Evolutionary conservation across 495 filamentous ascomycete species (phyloP).

Genomic region (Immersiella caudata): DNA sequence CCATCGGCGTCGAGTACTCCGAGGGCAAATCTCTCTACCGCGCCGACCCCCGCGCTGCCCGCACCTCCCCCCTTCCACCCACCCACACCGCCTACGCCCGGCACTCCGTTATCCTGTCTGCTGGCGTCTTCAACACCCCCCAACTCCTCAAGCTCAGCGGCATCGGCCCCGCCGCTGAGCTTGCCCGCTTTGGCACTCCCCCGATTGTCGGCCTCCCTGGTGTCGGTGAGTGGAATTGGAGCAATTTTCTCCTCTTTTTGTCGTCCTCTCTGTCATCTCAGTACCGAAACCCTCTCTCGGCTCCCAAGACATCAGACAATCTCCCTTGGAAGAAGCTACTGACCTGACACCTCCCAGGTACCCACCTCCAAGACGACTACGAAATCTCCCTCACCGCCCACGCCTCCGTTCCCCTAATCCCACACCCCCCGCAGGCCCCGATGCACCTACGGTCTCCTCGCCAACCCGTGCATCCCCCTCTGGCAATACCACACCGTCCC

Average conservation of each 20-base stretch:
- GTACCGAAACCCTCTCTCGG: no score
- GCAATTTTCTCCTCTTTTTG: no score
- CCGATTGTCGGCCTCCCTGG: slow-evolving; percentile 51
- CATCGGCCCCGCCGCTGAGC: slow-evolving; percentile 54
- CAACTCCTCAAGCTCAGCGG: slow-evolving; percentile 59
- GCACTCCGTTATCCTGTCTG: slow-evolving; percentile 55
- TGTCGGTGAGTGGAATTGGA: no score
- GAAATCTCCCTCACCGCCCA: slow-evolving; percentile 36
- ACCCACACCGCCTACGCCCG: slow-evolving; percentile 26
- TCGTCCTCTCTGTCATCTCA: no score
- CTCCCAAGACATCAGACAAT: no score
- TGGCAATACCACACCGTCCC: not conserved
- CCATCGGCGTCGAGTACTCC: not conserved
- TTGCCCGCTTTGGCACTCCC: slow-evolving; percentile 49
- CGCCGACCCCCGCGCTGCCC: not conserved
- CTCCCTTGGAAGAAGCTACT: no score
- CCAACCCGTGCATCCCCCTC: slow-evolving; percentile 26
- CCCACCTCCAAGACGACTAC: slow-evolving; percentile 58
- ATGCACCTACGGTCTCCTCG: slow-evolving; percentile 30
- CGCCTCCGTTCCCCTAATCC: slow-evolving; percentile 4
- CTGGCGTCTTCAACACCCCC: slow-evolving; percentile 59
- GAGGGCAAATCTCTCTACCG: not conserved
- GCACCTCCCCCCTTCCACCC: slow-evolving; percentile 2
- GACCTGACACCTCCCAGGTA: no score
- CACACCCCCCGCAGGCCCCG: slow-evolving; percentile 12